Percentiles rank a stretch among this genome's conserved stretches.
phyloP scores from a whole-genome alignment of 306 rosid species.

The Prunus salicina region DNA sequence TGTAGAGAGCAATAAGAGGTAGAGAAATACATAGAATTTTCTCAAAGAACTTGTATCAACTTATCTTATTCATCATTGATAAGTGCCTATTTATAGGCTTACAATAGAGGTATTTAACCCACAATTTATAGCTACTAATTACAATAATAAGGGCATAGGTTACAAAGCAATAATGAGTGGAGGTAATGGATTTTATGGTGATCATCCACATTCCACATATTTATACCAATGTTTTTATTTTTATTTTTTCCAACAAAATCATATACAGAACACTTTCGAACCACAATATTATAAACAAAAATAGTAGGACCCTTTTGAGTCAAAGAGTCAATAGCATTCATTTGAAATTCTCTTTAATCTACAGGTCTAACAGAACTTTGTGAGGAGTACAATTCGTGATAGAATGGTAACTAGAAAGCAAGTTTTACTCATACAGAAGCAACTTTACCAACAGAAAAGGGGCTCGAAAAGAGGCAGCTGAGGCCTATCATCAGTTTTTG shows the following conservation, averaged over 20 bases:
- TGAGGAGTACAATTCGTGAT: neutral
- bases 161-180: no score
- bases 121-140: no score
- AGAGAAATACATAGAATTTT: no score
- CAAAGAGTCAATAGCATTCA: neutral
- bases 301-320: neutral
- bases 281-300: neutral
- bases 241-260: neutral
- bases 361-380: neutral
- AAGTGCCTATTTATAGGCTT: no score
- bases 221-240: no score
- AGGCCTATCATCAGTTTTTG: constrained; percentile 58
- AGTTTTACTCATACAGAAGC: neutral
- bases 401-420: neutral
- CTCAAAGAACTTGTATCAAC: no score
- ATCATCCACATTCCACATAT: no score
- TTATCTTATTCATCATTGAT: no score
- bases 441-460: neutral
- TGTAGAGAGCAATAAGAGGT: no score
- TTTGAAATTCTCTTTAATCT: neutral
- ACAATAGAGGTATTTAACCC: no score
- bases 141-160: no score
- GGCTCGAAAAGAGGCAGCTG: neutral
- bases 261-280: neutral
- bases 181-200: no score